phyloP scores from a whole-genome alignment of 441 rosid species.

The Bocquillonia castaneifolia region DNA sequence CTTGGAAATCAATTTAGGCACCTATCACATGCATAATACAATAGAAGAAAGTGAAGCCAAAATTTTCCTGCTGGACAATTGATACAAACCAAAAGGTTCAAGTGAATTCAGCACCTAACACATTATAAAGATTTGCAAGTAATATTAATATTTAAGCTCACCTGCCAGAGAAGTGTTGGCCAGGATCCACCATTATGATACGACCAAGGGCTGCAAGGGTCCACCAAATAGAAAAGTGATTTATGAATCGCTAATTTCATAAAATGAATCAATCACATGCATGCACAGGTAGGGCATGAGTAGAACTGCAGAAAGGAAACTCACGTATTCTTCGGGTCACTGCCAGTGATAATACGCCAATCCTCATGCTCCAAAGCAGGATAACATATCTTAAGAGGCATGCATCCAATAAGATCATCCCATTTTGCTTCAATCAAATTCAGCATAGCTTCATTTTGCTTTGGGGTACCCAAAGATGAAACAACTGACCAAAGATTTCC shows the following conservation, averaged over 20 bases:
- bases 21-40: neutral
- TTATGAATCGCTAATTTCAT: neutral
- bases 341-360: conserved; percentile 88
- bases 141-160: conserved; percentile 22
- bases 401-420: conserved; percentile 72
- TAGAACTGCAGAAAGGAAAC: conserved; percentile 10
- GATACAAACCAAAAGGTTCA: neutral
- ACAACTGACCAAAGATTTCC: conserved; percentile 89
- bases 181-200: conserved; percentile 97
- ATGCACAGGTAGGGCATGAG: neutral
- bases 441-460: conserved; percentile 68
- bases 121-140: neutral
- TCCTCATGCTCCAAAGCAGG: conserved; percentile 79
- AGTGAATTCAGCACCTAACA: too few relatives aligned
- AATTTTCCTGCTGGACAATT: neutral
- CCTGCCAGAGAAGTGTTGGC: conserved; percentile 99
- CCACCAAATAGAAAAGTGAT: conserved; percentile 5
- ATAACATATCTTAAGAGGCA: conserved; percentile 90
- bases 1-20: neutral
- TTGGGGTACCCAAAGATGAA: conserved; percentile 79
- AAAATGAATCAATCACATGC: neutral
- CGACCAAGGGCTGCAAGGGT: conserved; percentile 81
- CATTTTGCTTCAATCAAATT: conserved; percentile 76
- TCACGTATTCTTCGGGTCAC: conserved; percentile 96
- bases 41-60: neutral